Conservation (phyloP, 83 land plant genomes). For the Isoetes engelmannii region DNA sequence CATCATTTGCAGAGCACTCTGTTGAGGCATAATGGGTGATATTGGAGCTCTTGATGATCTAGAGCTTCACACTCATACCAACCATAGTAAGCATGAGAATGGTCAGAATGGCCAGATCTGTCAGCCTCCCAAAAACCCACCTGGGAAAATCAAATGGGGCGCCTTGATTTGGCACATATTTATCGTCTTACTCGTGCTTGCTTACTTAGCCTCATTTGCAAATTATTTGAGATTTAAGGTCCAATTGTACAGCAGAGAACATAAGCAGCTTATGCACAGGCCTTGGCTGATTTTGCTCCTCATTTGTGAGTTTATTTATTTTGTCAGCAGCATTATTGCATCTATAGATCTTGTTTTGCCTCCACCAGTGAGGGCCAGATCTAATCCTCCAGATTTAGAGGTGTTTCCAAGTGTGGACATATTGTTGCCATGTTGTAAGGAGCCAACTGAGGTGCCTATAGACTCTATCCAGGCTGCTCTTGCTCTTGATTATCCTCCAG, state of each 20-base stretch:
- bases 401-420: slow-evolving; percentile 8
- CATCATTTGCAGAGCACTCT: background rate
- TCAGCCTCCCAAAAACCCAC: too few species aligned
- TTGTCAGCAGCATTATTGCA: slow-evolving; percentile 2
- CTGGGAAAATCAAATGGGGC: background rate
- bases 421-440: slow-evolving; percentile 15
- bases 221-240: background rate
- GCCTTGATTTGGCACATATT: background rate
- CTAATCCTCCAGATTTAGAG: background rate
- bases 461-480: slow-evolving; percentile 15
- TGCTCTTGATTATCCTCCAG: slow-evolving; percentile 14
- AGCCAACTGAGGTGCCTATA: slow-evolving; percentile 15
- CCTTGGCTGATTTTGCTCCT: slow-evolving; percentile 7
- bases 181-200: background rate
- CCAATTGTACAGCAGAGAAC: background rate
- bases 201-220: background rate
- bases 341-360: slow-evolving; percentile 4
- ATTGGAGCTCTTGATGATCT: too few species aligned
- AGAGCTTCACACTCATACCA: too few species aligned
- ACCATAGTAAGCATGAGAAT: too few species aligned
- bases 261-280: background rate
- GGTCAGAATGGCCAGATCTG: background rate
- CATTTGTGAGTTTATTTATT: background rate
- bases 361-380: background rate
- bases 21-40: too few species aligned